phyloP scores from a whole-genome alignment of 192 early-diverging fungal species.

The Backusella westeae region DNA sequence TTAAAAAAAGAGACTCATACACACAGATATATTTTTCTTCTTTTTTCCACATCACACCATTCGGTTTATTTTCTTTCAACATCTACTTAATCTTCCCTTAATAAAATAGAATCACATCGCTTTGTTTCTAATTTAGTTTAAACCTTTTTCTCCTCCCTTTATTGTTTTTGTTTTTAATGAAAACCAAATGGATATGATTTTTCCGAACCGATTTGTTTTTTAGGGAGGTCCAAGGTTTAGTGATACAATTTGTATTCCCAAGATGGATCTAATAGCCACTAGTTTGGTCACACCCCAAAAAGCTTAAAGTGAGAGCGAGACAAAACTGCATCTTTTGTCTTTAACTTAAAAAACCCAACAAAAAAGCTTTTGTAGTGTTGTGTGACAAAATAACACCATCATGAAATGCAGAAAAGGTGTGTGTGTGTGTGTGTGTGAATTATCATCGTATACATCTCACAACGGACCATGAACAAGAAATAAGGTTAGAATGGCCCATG shows the following conservation, averaged over 20 bases:
- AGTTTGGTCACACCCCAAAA: neutral
- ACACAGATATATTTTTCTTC: too few species aligned
- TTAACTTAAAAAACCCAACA: neutral
- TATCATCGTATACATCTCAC: too few species aligned
- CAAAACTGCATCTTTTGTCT: too few species aligned
- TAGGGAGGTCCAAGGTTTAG: neutral
- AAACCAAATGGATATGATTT: neutral
- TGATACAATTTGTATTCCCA: neutral
- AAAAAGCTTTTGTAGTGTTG: too few species aligned
- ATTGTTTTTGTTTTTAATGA: neutral
- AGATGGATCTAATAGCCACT: neutral
- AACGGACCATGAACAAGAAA: too few species aligned
- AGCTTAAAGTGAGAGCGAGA: neutral
- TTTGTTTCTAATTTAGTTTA: neutral
- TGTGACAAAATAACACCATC: too few species aligned
- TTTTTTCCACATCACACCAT: too few species aligned
- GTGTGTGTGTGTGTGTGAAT: too few species aligned
- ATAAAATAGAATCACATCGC: too few species aligned
- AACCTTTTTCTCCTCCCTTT: neutral
- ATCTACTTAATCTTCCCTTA: neutral
- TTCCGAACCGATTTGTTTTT: neutral
- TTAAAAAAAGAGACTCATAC: neutral
- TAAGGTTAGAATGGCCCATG: too few species aligned
- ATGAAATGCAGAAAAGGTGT: too few species aligned
- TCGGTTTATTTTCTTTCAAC: neutral